A percentile compares a stretch with the other conserved stretches of the same genome.
phyloP scores from a whole-genome alignment of 768 basidiomycete species.

The Rickenella mellea region DNA sequence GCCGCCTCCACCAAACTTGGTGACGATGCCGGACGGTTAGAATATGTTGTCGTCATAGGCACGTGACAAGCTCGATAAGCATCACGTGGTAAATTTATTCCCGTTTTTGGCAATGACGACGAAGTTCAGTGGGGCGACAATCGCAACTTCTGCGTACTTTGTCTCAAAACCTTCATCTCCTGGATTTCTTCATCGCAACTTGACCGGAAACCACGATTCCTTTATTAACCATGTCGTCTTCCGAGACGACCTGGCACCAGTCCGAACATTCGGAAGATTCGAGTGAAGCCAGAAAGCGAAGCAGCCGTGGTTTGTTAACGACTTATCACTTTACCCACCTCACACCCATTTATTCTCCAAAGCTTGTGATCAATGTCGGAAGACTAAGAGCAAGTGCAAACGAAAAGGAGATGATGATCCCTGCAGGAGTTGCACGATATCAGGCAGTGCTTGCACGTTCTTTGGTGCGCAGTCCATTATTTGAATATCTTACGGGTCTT shows the following conservation, averaged over 20 bases:
- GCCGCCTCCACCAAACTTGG: no score
- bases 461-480: neutral
- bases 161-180: no score
- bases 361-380: constrained; percentile 29
- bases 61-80: no score
- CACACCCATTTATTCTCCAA: neutral
- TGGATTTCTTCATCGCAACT: no score
- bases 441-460: constrained; percentile 10
- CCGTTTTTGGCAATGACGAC: no score
- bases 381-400: constrained; percentile 29
- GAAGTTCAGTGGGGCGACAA: no score
- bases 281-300: constrained; percentile 43
- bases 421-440: constrained; percentile 21
- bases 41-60: no score
- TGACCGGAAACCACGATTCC: no score
- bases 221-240: no score
- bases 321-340: constrained; percentile 10
- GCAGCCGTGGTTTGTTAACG: constrained; percentile 43
- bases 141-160: no score
- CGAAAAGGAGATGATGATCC: constrained; percentile 13
- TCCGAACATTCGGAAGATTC: constrained; percentile 53
- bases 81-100: no score
- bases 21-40: no score
- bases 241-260: constrained; percentile 44
- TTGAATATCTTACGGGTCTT: neutral